Conservation (phyloP, 1,284 basidiomycete species). For the Puccinia triticina region DNA sequence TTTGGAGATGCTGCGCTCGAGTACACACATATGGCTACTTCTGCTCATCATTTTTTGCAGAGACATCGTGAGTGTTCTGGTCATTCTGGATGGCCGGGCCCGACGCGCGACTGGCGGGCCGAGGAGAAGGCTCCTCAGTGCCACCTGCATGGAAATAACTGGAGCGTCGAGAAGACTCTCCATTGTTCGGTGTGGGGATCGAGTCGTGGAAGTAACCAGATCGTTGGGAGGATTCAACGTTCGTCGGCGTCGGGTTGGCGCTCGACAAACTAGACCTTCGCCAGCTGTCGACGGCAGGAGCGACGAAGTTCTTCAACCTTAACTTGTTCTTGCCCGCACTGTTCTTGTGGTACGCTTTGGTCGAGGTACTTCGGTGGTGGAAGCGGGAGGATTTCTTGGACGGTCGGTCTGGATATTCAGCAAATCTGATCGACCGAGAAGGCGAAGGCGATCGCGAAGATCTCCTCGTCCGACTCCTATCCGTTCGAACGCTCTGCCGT, state of each 20-base stretch:
- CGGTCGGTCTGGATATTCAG: slow-evolving; percentile 29
- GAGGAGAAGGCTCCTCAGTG: not conserved
- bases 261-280: slow-evolving; percentile 11
- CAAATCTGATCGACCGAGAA: slow-evolving; percentile 39
- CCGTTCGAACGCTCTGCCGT: not conserved
- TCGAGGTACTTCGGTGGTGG: not conserved
- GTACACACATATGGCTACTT: not conserved
- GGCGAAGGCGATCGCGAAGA: slow-evolving; percentile 29
- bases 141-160: slow-evolving; percentile 18
- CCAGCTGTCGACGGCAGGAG: slow-evolving; percentile 20
- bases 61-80: not conserved
- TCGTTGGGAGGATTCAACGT: not conserved
- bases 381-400: not conserved
- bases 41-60: not conserved
- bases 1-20: too few relatives aligned
- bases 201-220: not conserved
- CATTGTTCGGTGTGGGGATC: not conserved
- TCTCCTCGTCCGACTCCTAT: not conserved
- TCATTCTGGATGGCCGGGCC: not conserved
- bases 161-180: not conserved
- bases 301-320: slow-evolving; percentile 22
- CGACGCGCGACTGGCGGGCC: not conserved
- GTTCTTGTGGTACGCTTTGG: slow-evolving; percentile 31
- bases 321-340: slow-evolving; percentile 14
- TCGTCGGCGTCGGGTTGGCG: not conserved